Evolutionary conservation across 1,284 basidiomycete species (phyloP).

Genomic region (Cryptococcus jaspeensis): DNA sequence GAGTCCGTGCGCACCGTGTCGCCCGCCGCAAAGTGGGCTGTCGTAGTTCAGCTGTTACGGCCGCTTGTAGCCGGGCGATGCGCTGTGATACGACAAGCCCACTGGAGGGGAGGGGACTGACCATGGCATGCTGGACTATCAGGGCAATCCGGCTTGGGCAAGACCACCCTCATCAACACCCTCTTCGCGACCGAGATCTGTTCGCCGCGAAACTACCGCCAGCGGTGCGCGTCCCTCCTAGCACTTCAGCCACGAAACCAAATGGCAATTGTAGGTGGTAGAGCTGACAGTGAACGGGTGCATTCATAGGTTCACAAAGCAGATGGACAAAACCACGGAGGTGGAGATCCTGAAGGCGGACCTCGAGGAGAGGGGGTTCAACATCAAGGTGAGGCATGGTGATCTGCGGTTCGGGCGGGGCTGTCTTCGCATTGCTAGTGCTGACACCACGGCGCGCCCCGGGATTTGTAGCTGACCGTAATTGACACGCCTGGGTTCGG

Average conservation of each 20-base stretch:
- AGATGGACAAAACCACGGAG: constrained; percentile 98
- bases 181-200: constrained; percentile 98
- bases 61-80: not conserved
- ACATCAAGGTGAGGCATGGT: constrained; percentile 66
- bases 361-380: constrained; percentile 98
- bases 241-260: not conserved
- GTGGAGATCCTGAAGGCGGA: constrained; percentile 95
- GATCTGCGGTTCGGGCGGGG: not conserved
- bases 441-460: not conserved
- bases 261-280: not conserved
- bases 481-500: constrained; percentile 90
- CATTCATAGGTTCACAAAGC: constrained; percentile 73
- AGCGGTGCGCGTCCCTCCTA: constrained; percentile 52
- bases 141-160: constrained; percentile 94
- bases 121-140: constrained; percentile 4
- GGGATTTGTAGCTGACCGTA: constrained; percentile 66
- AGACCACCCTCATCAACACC: constrained; percentile 97
- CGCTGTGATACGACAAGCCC: not conserved
- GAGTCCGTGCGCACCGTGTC: constrained; percentile 48
- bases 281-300: not conserved
- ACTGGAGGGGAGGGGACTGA: not conserved
- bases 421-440: not conserved
- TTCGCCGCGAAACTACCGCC: constrained; percentile 82
- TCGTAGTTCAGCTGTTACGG: not conserved
- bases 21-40: not conserved